phyloP scores from a whole-genome alignment of 352 stramenopile species.

The Phytophthora ohioensis region DNA sequence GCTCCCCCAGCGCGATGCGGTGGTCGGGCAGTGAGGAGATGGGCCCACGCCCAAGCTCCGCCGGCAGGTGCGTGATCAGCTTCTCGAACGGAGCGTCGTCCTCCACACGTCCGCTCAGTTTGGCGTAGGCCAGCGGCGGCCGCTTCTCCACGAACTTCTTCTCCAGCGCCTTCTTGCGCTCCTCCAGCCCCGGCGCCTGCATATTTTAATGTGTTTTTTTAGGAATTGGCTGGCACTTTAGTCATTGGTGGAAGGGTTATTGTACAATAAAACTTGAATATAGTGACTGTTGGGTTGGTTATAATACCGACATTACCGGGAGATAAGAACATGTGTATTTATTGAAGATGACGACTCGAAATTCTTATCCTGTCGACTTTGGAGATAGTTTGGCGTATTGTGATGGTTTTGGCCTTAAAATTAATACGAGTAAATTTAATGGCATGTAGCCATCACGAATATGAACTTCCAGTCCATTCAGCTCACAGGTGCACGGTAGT shows the following conservation, averaged over 20 bases:
- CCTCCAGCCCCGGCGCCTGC: conserved; percentile 46
- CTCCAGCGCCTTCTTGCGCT: conserved; percentile 83
- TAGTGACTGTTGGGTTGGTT: background rate
- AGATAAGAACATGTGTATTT: conserved; percentile 9
- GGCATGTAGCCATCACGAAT: background rate
- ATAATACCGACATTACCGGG: background rate
- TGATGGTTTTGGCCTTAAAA: background rate
- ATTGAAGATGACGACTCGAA: background rate
- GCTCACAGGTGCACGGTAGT: background rate
- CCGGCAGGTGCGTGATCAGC: conserved; percentile 79
- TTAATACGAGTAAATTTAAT: no score
- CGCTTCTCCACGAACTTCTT: conserved; percentile 81
- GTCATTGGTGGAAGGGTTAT: background rate
- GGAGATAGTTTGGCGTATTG: background rate
- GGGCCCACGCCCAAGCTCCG: conserved; percentile 73
- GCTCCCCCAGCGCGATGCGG: conserved; percentile 75
- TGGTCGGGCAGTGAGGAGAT: conserved; percentile 46
- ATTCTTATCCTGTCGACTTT: background rate
- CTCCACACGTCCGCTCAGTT: conserved; percentile 66
- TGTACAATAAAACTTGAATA: background rate
- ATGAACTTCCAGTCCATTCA: background rate
- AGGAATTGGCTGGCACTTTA: background rate
- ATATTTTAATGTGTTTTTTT: conserved; percentile 6
- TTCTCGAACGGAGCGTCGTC: conserved; percentile 78
- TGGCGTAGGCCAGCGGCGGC: conserved; percentile 83